Base-by-base conservation (phyloP, 1,284 basidiomycete species). In the Grifola frondosa region DNA sequence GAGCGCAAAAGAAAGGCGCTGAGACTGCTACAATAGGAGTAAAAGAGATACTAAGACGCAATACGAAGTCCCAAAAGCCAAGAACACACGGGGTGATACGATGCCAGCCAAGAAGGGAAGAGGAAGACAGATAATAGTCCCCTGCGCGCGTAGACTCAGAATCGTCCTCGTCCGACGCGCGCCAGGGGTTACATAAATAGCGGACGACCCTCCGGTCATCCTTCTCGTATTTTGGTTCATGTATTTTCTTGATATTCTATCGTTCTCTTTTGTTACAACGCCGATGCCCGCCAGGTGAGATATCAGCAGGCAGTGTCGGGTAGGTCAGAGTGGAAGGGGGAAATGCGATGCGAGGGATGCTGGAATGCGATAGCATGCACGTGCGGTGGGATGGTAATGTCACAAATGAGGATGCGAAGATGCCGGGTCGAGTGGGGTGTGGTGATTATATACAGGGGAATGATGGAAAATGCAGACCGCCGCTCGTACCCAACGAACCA, bases 41-140 rank as follows among this genome's bases (percentile, higher is more conserved):
- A 48, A 40, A 37, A 37, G 48, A 46, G 38, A 49, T 52, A 49
- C 58, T 54, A 56, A 60, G 55, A 59, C 48, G 56, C 59, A 51
- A 58, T 59, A 63, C 57, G 57, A 40, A 53, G 64, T 68, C 66
- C 69, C 63, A 70, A 62, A 64, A 72, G 66, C 66, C 70, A 72
- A 72, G 62, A 73, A 66, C 64, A 68, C 63, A 68, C 53, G 54
- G 53, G 53, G 47, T n/a, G n/a, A n/a, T 45, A 52, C 52, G 49
- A 53, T 42, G 51, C 59, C 57, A 60, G 59, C 49, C 58, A 58
- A 57, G 43, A 50, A 37, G 54, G 51, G 50, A 50, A 55, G 53
- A 50, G 43, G 48, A 45, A 45, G 36, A 56, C 48, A 61, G 59
- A 67, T 68, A 62, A 52, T 61, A 59, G 53, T 62, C 63, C 61